Evolutionary conservation across 2,329 filamentous ascomycete genomes (phyloP).

Genomic region (Cladosporium phlei): DNA sequence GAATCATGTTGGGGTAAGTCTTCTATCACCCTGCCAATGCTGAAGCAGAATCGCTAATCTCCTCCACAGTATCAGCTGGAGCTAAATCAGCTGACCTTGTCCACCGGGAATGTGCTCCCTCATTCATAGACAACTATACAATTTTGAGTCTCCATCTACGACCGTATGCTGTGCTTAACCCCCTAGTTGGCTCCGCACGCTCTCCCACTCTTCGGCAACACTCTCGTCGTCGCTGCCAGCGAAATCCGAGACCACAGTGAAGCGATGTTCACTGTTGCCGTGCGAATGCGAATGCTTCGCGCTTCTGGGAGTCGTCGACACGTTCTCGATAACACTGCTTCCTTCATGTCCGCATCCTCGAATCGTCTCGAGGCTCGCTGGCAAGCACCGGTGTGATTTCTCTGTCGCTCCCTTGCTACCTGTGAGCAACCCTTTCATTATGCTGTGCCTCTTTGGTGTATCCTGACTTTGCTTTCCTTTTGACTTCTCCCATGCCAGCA

Average conservation of each 20-base stretch:
- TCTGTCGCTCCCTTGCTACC: too few species aligned
- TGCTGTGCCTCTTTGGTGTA: too few species aligned
- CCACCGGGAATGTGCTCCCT: background rate
- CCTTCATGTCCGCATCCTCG: too few species aligned
- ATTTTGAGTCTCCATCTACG: background rate
- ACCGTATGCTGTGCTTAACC: background rate
- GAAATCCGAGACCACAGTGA: background rate
- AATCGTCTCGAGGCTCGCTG: too few species aligned
- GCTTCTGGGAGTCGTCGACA: too few species aligned
- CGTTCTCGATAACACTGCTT: too few species aligned
- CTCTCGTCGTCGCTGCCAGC: constrained; percentile 1
- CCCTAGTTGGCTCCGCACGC: constrained; percentile 4
- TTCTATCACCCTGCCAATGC: background rate
- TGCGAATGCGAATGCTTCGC: too few species aligned
- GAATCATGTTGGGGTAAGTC: constrained; percentile 71
- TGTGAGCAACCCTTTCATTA: too few species aligned
- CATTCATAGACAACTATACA: too few species aligned
- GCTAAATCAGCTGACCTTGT: background rate
- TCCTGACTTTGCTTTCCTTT: background rate
- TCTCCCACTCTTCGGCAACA: constrained; percentile 12
- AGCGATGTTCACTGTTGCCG: background rate
- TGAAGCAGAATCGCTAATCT: background rate
- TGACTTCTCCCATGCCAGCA: background rate
- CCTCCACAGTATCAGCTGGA: constrained; percentile 13
- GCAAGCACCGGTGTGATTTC: too few species aligned